Conservation (phyloP, 1,139 yeast species). For the Pichia sp. region DNA sequence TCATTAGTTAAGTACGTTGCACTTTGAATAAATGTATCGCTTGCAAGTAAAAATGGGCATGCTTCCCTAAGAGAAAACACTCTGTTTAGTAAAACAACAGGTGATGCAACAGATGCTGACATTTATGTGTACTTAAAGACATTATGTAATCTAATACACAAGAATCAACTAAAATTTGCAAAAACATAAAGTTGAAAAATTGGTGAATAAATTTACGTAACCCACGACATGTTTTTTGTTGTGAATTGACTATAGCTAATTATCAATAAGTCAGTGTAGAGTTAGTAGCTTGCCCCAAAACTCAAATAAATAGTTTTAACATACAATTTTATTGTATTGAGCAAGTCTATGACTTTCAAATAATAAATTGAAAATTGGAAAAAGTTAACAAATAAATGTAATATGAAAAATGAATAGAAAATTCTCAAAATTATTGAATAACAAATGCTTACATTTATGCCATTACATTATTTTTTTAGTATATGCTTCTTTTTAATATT, state of each 20-base stretch:
- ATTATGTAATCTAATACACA: neutral
- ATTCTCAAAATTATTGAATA: too few relatives aligned
- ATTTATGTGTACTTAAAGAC: conserved; percentile 6
- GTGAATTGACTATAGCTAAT: neutral
- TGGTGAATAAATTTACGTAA: neutral
- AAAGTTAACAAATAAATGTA: too few relatives aligned
- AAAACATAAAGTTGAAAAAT: neutral
- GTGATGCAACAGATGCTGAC: conserved; percentile 36
- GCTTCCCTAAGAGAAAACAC: conserved; percentile 61
- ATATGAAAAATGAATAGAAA: too few relatives aligned
- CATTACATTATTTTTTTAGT: too few relatives aligned
- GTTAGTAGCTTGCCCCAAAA: neutral
- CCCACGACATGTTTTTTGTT: neutral
- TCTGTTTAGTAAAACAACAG: conserved; percentile 54
- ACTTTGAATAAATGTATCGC: conserved; percentile 69
- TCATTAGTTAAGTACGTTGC: conserved; percentile 52
- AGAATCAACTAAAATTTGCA: neutral
- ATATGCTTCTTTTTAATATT: too few relatives aligned
- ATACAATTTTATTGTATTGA: too few relatives aligned
- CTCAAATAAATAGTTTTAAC: too few relatives aligned
- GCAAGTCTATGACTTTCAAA: too few relatives aligned
- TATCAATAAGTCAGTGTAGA: too few relatives aligned
- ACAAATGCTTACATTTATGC: too few relatives aligned
- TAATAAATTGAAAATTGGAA: too few relatives aligned
- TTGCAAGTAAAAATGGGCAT: conserved; percentile 63